A percentile compares a stretch with the other conserved stretches of the same genome.
These are phyloP conservation scores for Russula ochroleuca DNA, from an alignment of 768 basidiomycete genomes.

Conservation along the genomic window DNA sequence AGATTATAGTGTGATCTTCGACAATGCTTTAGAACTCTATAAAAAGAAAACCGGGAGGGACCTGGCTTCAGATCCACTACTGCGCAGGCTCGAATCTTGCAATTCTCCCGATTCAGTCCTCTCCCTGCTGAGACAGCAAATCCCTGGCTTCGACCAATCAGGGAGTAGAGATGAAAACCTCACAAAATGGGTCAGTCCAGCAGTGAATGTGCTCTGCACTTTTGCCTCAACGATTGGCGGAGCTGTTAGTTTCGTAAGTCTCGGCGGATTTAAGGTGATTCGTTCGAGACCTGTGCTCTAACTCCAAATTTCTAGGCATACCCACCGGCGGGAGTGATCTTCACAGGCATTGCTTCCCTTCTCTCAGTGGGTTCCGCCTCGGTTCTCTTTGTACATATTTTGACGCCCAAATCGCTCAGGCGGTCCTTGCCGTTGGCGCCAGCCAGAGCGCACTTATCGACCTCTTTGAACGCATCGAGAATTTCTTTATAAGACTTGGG, in stretches of 20 bases:
- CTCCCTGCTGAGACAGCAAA: not conserved
- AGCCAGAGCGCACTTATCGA: not conserved
- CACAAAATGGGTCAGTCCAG: conserved; percentile 2
- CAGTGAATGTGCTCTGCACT: not conserved
- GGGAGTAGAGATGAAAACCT: not conserved
- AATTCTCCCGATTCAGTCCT: not conserved
- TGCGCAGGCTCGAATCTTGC: not conserved
- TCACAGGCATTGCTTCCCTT: not conserved
- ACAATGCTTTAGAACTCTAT: not conserved
- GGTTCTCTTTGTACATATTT: too few species aligned
- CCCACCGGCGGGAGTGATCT: not conserved
- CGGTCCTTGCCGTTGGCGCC: not conserved
- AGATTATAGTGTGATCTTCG: not conserved
- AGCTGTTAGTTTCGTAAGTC: not conserved
- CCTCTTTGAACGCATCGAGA: not conserved
- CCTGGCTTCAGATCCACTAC: not conserved
- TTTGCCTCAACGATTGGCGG: not conserved
- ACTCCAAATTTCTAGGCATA: not conserved
- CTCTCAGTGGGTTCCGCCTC: not conserved
- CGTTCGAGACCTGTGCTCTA: not conserved
- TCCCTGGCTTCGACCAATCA: not conserved
- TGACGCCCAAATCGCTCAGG: not conserved
- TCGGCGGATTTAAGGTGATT: not conserved
- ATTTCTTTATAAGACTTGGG: not conserved
- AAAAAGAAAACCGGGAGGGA: not conserved